phyloP scores from a whole-genome alignment of 2,329 filamentous ascomycete genomes.

The Nigrospora oryzae region DNA sequence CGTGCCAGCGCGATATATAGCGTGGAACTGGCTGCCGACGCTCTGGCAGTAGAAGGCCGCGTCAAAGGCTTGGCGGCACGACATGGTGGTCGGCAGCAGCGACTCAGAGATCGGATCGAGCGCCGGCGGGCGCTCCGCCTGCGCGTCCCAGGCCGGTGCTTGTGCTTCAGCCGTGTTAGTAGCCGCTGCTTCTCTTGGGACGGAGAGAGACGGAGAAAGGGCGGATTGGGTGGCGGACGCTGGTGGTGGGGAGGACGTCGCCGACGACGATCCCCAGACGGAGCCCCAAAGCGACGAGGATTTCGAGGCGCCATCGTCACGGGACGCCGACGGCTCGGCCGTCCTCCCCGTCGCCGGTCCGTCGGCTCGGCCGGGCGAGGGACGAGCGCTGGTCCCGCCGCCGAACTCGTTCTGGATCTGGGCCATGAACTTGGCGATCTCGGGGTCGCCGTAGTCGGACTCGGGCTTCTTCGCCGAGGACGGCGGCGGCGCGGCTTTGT shows the following conservation, averaged over 20 bases:
- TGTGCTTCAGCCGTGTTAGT: slow-evolving; percentile 6
- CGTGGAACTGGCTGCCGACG: slow-evolving; percentile 82
- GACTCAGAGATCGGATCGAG: slow-evolving; percentile 51
- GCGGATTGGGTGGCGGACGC: slow-evolving; percentile 16
- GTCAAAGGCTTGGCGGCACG: slow-evolving; percentile 86
- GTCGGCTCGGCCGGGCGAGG: no score
- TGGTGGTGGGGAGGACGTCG: slow-evolving; percentile 9
- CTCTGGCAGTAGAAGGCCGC: slow-evolving; percentile 90
- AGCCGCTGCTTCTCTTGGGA: slow-evolving; percentile 4
- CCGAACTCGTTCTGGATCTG: slow-evolving; percentile 19
- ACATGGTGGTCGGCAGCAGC: slow-evolving; percentile 74
- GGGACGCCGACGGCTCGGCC: no score
- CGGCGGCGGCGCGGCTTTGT: slow-evolving; percentile 6
- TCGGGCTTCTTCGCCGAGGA: slow-evolving; percentile 7
- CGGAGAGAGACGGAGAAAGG: slow-evolving; percentile 15
- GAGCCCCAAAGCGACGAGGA: slow-evolving; percentile 11
- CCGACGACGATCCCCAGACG: slow-evolving; percentile 21
- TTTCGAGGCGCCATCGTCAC: background rate
- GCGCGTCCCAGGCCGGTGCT: background rate
- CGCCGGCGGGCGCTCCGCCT: background rate
- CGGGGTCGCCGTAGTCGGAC: slow-evolving; percentile 30
- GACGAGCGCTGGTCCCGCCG: slow-evolving; percentile 9
- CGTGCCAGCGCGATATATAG: slow-evolving; percentile 79
- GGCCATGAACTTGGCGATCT: slow-evolving; percentile 45
- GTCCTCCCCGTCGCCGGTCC: no score